Evolutionary conservation across 1,139 yeast species (phyloP), one percentile per base, ranked within the genome.

Genomic region (Candida frijolesensis): DNA sequence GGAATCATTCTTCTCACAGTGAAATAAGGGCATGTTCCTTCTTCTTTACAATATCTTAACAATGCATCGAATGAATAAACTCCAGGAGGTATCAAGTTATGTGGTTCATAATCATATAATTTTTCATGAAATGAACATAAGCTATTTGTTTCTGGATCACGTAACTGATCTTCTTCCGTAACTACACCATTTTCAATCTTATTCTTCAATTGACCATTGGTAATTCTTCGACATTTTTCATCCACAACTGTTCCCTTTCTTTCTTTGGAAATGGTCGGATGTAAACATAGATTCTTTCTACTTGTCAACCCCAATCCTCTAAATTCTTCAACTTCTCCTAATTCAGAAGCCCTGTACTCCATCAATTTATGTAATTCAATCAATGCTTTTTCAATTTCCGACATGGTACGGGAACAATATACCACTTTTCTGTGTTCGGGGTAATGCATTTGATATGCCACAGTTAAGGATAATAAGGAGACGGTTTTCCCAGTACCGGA

Each of bases 401-500:
- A 89, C 99, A 94, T 94, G 35, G 99, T 94, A 79, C 99, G 98
- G 5, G 99, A 94, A 69, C 99, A 94, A 69, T 94, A 94, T 6
- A 94, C 89, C 59, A 94, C 84, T 73, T 94, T 94, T 42, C 99
- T 75, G 60, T 90, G 97, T 63, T 94, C 97, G 6, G 97, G 96
- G 66, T 91, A 91, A 68, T 84, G 89, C 89, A 89, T 85, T 65
- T 94, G 99, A 67, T 94, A 95, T 9, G 99, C 97, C 46, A 94
- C 90, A 0, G 98, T 90, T 42, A 94, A 71, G 0, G 98, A 90
- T 42, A 94, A 76, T 64, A 94, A 77, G 1, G 98, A 91, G 4
- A 94, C 89, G 39, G 99, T 94, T 66, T 94, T 94, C 42, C 99
- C 99, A 4, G 99, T 94, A 2, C 99, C 99, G n/a, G 99, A 94